phyloP scores from a whole-genome alignment of 1,284 basidiomycete species.

The Trametes polyzona region DNA sequence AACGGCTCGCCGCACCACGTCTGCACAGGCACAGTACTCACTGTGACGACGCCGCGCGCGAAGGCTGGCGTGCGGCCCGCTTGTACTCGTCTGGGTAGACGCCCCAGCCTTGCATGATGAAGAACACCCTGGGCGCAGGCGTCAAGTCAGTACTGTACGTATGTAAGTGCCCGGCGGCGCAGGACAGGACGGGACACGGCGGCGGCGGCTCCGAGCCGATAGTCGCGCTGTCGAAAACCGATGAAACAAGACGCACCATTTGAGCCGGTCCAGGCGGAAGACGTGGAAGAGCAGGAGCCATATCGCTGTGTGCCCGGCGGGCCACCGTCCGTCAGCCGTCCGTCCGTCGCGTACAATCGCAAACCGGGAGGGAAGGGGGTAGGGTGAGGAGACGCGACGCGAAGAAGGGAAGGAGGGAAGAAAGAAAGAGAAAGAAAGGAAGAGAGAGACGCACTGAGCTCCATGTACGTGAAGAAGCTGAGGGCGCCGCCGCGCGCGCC shows the following conservation, averaged over 20 bases:
- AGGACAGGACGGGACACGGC: too few species aligned
- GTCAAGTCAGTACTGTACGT: neutral
- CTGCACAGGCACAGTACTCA: neutral
- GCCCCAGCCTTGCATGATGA: slow-evolving; percentile 53
- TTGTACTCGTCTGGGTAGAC: slow-evolving; percentile 22
- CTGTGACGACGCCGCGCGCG: too few species aligned
- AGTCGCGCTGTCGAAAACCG: neutral
- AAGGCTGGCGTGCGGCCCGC: too few species aligned
- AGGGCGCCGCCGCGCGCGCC: slow-evolving; percentile 57
- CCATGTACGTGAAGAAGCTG: slow-evolving; percentile 69
- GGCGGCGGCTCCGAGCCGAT: neutral
- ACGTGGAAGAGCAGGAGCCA: slow-evolving; percentile 54
- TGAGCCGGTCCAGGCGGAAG: slow-evolving; percentile 47
- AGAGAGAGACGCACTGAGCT: slow-evolving; percentile 47
- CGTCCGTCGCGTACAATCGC: too few species aligned
- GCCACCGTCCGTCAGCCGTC: neutral
- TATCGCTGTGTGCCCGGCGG: slow-evolving; percentile 42
- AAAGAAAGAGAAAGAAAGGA: neutral
- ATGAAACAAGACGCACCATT: slow-evolving; percentile 40
- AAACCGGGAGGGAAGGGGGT: too few species aligned
- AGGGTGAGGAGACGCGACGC: too few species aligned
- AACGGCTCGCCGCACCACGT: neutral
- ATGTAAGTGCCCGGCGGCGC: neutral
- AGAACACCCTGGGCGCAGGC: slow-evolving; percentile 41
- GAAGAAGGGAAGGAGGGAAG: neutral